These are phyloP conservation scores for Polytolypa hystricis DNA, from an alignment of 2,329 filamentous ascomycete genomes.

Conservation along the genomic window DNA sequence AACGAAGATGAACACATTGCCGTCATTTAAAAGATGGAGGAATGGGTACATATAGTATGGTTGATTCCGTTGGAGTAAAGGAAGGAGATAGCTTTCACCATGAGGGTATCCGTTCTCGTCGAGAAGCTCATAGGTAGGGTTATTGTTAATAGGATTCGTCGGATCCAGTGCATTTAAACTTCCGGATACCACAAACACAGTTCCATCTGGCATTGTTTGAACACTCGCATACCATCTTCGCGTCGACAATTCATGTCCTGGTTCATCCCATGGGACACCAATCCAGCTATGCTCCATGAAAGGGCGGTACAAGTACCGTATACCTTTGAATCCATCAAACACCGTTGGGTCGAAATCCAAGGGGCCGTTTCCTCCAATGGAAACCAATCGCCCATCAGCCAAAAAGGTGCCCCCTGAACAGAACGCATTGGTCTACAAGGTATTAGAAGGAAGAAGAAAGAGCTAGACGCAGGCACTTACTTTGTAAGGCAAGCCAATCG, in stretches of 20 bases:
- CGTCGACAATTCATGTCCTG: constrained; percentile 43
- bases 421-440: constrained; percentile 45
- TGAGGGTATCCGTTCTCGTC: constrained; percentile 36
- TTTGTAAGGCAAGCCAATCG: constrained; percentile 38
- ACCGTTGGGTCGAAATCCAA: constrained; percentile 47
- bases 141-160: constrained; percentile 45
- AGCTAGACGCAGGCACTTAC: too few species aligned
- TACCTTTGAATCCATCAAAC: constrained; percentile 46
- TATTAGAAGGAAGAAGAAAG: too few species aligned
- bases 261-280: constrained; percentile 44
- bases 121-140: constrained; percentile 53
- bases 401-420: constrained; percentile 50
- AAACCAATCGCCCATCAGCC: constrained; percentile 44
- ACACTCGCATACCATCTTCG: constrained; percentile 51
- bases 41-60: constrained; percentile 57
- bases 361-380: constrained; percentile 48
- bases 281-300: constrained; percentile 34
- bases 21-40: constrained; percentile 47
- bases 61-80: constrained; percentile 46
- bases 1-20: constrained; percentile 46
- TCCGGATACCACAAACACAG: constrained; percentile 50
- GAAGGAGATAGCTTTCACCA: constrained; percentile 40
- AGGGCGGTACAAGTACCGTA: constrained; percentile 44
- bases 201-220: constrained; percentile 47
- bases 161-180: constrained; percentile 49